phyloP scores from a whole-genome alignment of 345 rosid species.

The Lenwebbia sp. region DNA sequence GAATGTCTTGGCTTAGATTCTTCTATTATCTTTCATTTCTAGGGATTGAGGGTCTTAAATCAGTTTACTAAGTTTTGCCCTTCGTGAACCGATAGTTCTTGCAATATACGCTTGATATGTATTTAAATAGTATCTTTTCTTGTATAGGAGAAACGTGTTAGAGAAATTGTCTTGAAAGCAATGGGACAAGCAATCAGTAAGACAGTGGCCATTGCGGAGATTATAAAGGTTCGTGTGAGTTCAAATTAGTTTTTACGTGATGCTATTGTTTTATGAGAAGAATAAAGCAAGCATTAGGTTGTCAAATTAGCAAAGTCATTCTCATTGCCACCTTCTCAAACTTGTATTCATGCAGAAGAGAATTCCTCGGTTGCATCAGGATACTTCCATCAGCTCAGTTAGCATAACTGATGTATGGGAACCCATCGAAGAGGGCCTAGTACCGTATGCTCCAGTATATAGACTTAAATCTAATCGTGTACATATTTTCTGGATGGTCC shows the following conservation, averaged over 20 bases:
- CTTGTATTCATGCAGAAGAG: conserved; percentile 39
- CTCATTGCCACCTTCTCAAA: background rate
- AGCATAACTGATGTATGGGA: conserved; percentile 98
- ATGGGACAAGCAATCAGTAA: conserved; percentile 13
- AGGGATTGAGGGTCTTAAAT: background rate
- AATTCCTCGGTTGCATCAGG: conserved; percentile 76
- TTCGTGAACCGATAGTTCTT: background rate
- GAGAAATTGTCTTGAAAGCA: conserved; percentile 2
- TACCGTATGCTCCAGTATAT: conserved; percentile 42
- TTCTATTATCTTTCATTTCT: background rate
- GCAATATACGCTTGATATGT: background rate
- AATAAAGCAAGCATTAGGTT: background rate
- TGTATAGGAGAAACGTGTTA: conserved; percentile 1
- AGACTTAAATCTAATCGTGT: background rate
- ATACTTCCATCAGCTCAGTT: conserved; percentile 72
- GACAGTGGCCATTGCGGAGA: background rate
- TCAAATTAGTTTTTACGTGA: background rate
- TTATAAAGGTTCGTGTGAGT: background rate
- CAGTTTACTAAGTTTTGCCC: background rate
- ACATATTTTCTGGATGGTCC: background rate
- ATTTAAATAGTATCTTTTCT: background rate
- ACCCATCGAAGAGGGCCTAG: conserved; percentile 93
- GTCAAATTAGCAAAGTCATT: background rate
- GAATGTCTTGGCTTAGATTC: background rate
- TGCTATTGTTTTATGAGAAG: background rate